These are phyloP conservation scores for Clausena lansium DNA, from an alignment of 345 rosid genomes.

Conservation along the genomic window DNA sequence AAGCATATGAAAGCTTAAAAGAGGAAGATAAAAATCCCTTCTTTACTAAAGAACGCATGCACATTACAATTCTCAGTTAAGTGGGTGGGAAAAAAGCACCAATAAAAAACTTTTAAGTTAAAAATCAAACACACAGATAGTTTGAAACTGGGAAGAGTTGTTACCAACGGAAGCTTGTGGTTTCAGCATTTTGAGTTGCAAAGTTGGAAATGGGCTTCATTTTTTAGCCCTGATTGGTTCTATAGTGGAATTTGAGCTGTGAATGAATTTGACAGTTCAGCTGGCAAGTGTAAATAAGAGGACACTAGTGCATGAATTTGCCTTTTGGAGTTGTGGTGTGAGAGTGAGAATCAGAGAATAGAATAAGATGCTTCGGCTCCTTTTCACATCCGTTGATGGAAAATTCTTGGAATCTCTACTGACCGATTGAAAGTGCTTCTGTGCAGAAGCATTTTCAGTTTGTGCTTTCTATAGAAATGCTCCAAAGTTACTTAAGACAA, in stretches of 20 bases:
- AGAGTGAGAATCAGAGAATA: constrained; percentile 32
- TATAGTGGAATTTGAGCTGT: constrained; percentile 6
- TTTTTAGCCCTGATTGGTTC: neutral
- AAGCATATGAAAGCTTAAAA: constrained; percentile 14
- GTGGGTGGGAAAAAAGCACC: neutral
- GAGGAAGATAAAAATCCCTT: neutral
- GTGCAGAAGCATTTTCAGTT: neutral
- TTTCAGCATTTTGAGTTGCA: constrained; percentile 21
- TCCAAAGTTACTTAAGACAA: no score
- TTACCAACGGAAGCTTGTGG: constrained; percentile 38
- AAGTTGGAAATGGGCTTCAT: neutral
- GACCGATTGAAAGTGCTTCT: neutral
- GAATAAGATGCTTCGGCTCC: constrained; percentile 26
- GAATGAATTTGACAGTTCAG: constrained; percentile 9
- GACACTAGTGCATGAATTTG: constrained; percentile 3
- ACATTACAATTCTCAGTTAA: neutral
- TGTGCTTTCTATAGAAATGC: neutral
- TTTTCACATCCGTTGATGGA: neutral
- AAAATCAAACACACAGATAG: constrained; percentile 26
- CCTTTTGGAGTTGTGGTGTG: constrained; percentile 20
- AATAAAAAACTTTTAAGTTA: neutral
- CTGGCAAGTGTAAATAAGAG: constrained; percentile 18
- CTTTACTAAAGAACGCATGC: neutral
- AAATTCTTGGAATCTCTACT: neutral
- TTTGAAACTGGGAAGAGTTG: constrained; percentile 18